Base-by-base conservation (phyloP, 2,329 filamentous ascomycete species). In the Cercospora sp. region DNA sequence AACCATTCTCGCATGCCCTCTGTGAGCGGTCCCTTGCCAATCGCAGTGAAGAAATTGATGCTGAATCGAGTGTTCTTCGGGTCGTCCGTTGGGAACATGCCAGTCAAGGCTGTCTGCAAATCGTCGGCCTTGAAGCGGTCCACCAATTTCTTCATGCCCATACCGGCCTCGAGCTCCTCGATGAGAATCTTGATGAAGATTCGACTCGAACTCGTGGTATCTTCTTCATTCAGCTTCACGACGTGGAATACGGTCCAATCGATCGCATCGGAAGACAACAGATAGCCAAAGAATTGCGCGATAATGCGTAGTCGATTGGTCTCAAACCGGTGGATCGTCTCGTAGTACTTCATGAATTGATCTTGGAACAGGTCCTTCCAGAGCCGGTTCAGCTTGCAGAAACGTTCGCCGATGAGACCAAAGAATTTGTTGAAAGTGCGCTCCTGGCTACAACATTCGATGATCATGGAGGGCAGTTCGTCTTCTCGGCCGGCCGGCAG, bases 131-230 rank as follows among this genome's bases (percentile, higher is more conserved):
- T 88, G 80, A 97, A 86, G 18, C 91, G 88, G 57, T 89, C 87
- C 73, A 91, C 89, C 63, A 99, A 82, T 75, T 91, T 92, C 58
- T 89, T 85, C 85, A 97, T 89, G 67, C 95, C 94, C 68, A 97
- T 86, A 69, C 92, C 91, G 80, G 97, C 93, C 4, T 90, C 87
- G 26, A 98, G 87, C 76, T 97, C 93, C 79, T 98, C 93, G 78
- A 99, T 96, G 12, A 99, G 82, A 66, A 98, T 98, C 83, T 97
- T 98, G 84, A 99, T 91, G 78, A 98, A 99, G 79, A 99, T 98
- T 84, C 95, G 92, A 73, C 92, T 97, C 70, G 93, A 95, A 1
- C 93, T 94, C 0, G 94, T 99, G 0, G 95, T 99, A 76, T 99
- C 95, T 67, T 98, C 94, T 79, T 99, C 94, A 77, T 95, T 99